Conservation (phyloP, 352 stramenopile species). For the Pythium dissimile region DNA sequence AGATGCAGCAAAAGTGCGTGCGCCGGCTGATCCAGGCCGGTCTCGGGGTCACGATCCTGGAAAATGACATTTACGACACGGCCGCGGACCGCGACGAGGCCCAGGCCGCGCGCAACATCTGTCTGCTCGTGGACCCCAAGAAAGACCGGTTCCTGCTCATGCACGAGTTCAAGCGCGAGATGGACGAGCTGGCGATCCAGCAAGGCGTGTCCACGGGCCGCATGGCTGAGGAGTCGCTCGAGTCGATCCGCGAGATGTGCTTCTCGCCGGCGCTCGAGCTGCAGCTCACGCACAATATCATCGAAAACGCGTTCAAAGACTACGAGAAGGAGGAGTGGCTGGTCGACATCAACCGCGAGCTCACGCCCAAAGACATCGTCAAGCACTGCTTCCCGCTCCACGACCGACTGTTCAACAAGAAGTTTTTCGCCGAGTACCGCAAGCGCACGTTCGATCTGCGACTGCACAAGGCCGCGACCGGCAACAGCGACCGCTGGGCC, state of each 20-base stretch:
- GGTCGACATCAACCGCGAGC: conserved; percentile 79
- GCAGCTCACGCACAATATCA: conserved; percentile 88
- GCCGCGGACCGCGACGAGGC: conserved; percentile 38
- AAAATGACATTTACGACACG: conserved; percentile 62
- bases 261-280: conserved; percentile 84
- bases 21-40: conserved; percentile 77
- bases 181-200: conserved; percentile 82
- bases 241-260: conserved; percentile 78
- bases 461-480: conserved; percentile 56
- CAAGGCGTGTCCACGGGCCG: conserved; percentile 59
- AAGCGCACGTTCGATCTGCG: conserved; percentile 78
- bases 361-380: conserved; percentile 73
- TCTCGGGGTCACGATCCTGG: conserved; percentile 63
- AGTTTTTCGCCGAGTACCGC: conserved; percentile 86
- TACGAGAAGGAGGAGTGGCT: conserved; percentile 89
- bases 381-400: conserved; percentile 82
- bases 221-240: conserved; percentile 73
- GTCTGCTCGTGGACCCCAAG: conserved; percentile 78
- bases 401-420: conserved; percentile 81
- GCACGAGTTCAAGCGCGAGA: conserved; percentile 86
- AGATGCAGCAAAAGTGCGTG: conserved; percentile 81
- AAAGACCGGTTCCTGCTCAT: conserved; percentile 77
- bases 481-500: conserved; percentile 82
- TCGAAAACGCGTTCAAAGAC: conserved; percentile 81
- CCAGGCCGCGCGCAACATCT: conserved; percentile 65